Evolutionary conservation across 1,284 basidiomycete species (phyloP), one percentile per base, ranked within the genome.

Genomic region (Trichosporon inkin): DNA sequence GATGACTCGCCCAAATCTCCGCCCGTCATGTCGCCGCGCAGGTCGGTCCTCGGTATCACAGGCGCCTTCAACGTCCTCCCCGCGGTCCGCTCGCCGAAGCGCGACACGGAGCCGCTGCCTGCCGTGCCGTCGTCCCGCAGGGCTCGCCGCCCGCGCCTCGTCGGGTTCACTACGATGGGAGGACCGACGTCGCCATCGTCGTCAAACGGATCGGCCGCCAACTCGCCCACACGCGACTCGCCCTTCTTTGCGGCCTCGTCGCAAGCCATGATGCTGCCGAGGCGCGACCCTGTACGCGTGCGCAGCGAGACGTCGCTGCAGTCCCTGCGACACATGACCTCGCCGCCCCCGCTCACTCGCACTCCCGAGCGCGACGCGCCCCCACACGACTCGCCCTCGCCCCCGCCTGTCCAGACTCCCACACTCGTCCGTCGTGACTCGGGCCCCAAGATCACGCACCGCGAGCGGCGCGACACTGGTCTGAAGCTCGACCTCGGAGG

Each of bases 401-500:
- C 62, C 40, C 17, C 61, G 52, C 32, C 56, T 20, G 47, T 52
- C 44, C 49, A 58, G 52, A 49, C 44, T n/a, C 44, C 44, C 10
- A 49, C 44, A 28, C 44, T 49, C 14, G 44, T 49, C 10, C 44
- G 44, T 24, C 44, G 44, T 24, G 44, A 49, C 44, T 61, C 24
- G 28, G 58, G 52, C 40, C 57, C 58, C 34, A 62, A 36, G 55
- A 52, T 56, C 16, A 52, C 51, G 20, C 52, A 55, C 16, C 60
- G 47, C 54, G 60, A 20, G 37, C 66, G 61, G 19, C 66, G 71
- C 22, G 75, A 77, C 51, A 76, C 72, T 41, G 77, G 75, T 17
- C 72, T 79, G 58, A 77, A 76, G 66, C 71, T 79, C 39, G 73
- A 77, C 57, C 72, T 79, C 47, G 71, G 71, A 22, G 70, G 69